These are phyloP conservation scores for Verticillium tricorpus DNA, from an alignment of 2,329 filamentous ascomycete species.

Conservation along the genomic window DNA sequence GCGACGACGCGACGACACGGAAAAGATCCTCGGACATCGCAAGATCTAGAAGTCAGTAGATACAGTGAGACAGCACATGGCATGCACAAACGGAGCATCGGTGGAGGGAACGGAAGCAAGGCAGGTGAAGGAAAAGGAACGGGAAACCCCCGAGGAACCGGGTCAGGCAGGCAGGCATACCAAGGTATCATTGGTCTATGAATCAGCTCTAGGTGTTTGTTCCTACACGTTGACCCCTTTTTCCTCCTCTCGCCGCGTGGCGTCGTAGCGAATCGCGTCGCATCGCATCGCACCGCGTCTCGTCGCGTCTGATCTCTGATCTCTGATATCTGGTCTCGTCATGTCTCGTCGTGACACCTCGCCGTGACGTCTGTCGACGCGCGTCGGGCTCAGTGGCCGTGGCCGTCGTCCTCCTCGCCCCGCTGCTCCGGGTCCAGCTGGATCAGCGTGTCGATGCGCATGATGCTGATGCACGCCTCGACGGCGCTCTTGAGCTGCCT, in stretches of 20 bases:
- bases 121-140: neutral
- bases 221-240: constrained; percentile 6
- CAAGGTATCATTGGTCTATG: constrained; percentile 17
- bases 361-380: constrained; percentile 3
- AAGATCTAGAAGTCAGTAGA: neutral
- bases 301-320: neutral
- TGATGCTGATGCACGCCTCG: constrained; percentile 97
- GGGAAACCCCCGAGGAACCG: neutral
- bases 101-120: neutral
- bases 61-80: neutral
- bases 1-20: neutral
- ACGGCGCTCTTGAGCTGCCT: constrained; percentile 98
- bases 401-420: constrained; percentile 72
- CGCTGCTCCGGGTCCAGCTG: constrained; percentile 90
- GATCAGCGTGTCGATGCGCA: constrained; percentile 98
- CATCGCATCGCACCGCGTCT: too few species aligned
- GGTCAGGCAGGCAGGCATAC: constrained; percentile 4
- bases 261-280: neutral
- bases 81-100: neutral
- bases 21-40: neutral
- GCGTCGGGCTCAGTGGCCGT: constrained; percentile 61
- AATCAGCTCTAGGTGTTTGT: constrained; percentile 13
- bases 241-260: neutral
- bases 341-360: neutral
- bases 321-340: neutral